Conservation (phyloP, 805 yeast genomes). For the Yarrowia divulgata region DNA sequence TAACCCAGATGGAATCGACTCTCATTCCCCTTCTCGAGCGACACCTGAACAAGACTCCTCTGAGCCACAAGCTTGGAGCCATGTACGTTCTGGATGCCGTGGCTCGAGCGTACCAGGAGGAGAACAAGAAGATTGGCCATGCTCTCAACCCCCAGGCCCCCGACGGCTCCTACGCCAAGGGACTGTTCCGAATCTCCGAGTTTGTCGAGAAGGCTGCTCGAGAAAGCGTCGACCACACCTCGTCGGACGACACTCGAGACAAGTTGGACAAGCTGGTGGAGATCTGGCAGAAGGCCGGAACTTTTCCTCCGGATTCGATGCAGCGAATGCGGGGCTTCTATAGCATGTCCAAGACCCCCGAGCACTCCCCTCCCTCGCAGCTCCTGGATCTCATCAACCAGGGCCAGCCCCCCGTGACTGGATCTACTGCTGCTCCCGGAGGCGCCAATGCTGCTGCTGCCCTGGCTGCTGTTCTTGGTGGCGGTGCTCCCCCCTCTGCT, state of each 20-base stretch:
- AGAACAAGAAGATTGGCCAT: slow-evolving; percentile 65
- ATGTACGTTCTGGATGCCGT: slow-evolving; percentile 92
- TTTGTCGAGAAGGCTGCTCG: slow-evolving; percentile 69
- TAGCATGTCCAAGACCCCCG: slow-evolving; percentile 67
- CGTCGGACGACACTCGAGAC: slow-evolving; percentile 52
- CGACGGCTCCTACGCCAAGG: slow-evolving; percentile 78
- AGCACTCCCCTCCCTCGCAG: slow-evolving; percentile 63
- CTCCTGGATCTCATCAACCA: slow-evolving; percentile 45
- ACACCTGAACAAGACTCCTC: slow-evolving; percentile 74
- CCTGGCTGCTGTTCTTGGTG: slow-evolving; percentile 44
- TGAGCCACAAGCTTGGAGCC: slow-evolving; percentile 86
- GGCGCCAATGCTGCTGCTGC: slow-evolving; percentile 38
- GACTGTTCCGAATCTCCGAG: slow-evolving; percentile 68
- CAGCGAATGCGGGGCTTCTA: slow-evolving; percentile 58
- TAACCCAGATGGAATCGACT: slow-evolving; percentile 57
- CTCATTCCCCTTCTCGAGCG: slow-evolving; percentile 65
- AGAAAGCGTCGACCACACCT: slow-evolving; percentile 54
- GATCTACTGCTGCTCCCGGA: slow-evolving; percentile 38
- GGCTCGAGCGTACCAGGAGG: slow-evolving; percentile 82
- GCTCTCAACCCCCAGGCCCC: slow-evolving; percentile 58
- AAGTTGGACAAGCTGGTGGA: slow-evolving; percentile 85
- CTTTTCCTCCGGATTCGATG: slow-evolving; percentile 69
- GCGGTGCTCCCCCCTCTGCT: slow-evolving; percentile 43
- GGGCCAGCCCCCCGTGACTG: slow-evolving; percentile 42
- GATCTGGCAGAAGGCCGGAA: slow-evolving; percentile 87